A percentile compares a stretch with the other conserved stretches of the same genome.
Evolutionary conservation across 192 early-diverging fungal genomes (phyloP).

Genomic region (Helicostylum pulchrum): DNA sequence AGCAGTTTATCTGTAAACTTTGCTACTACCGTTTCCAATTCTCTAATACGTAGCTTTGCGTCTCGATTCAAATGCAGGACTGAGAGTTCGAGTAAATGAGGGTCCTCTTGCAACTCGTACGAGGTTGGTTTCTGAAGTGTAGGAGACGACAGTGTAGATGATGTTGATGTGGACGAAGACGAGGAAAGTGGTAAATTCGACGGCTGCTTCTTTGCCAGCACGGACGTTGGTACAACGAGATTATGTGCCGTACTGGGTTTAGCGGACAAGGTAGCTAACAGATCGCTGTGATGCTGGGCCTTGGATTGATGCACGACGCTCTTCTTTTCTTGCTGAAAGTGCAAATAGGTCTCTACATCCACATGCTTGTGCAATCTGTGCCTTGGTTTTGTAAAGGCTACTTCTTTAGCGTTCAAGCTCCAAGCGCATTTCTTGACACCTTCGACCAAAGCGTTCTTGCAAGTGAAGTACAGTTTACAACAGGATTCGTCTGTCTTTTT

Average conservation of each 20-base stretch:
- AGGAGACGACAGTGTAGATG: not conserved
- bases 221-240: not conserved
- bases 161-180: not conserved
- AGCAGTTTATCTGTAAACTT: not conserved
- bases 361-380: not conserved
- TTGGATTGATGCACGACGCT: not conserved
- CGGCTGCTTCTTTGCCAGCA: not conserved
- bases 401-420: not conserved
- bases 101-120: no score
- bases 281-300: not conserved
- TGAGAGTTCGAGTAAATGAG: no score
- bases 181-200: not conserved
- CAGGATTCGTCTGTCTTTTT: not conserved
- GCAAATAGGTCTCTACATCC: not conserved
- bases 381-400: not conserved
- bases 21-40: not conserved
- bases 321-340: not conserved
- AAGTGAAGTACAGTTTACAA: not conserved
- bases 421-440: conserved; percentile 1
- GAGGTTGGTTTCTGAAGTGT: not conserved
- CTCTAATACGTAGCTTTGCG: not conserved
- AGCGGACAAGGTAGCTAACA: conserved; percentile 1
- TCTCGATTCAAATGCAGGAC: not conserved
- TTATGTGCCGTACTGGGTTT: not conserved
- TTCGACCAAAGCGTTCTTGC: not conserved